These are phyloP conservation scores for Botrytis squamosa DNA, from an alignment of 2,329 filamentous ascomycete genomes.

Conservation along the genomic window DNA sequence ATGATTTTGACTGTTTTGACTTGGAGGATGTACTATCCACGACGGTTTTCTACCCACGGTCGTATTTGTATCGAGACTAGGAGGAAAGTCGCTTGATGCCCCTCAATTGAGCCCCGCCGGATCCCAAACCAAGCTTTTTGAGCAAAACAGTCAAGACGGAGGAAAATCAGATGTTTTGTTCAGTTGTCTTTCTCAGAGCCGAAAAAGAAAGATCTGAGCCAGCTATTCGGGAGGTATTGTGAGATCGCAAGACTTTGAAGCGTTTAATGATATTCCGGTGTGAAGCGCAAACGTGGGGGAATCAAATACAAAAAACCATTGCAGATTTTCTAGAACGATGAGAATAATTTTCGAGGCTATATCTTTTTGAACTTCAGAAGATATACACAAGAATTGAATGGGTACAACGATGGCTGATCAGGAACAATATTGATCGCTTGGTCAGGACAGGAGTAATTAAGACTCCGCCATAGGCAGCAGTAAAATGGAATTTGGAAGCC, in stretches of 20 bases:
- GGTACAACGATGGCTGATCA: neutral
- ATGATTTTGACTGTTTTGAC: neutral
- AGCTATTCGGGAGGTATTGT: neutral
- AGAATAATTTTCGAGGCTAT: neutral
- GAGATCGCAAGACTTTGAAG: neutral
- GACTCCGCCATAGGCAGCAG: conserved; percentile 21
- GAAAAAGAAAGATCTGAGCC: neutral
- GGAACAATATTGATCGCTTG: conserved; percentile 1
- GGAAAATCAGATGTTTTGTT: neutral
- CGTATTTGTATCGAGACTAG: neutral
- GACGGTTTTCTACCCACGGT: neutral
- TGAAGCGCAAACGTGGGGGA: neutral
- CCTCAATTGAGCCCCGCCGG: conserved; percentile 5
- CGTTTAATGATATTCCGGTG: neutral
- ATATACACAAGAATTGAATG: neutral
- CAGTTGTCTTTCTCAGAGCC: neutral
- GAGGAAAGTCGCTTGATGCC: conserved; percentile 17
- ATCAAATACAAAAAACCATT: neutral
- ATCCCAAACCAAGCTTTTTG: neutral
- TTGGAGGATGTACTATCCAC: conserved; percentile 23
- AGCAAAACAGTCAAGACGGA: neutral
- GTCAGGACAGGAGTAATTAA: neutral
- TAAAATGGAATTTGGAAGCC: conserved; percentile 21
- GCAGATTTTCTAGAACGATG: neutral
- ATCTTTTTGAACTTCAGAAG: conserved; percentile 12